A percentile compares a stretch with the other conserved stretches of the same genome.
Evolutionary conservation across 805 yeast genomes (phyloP).

Genomic region (Teunomyces lycoperdinae): DNA sequence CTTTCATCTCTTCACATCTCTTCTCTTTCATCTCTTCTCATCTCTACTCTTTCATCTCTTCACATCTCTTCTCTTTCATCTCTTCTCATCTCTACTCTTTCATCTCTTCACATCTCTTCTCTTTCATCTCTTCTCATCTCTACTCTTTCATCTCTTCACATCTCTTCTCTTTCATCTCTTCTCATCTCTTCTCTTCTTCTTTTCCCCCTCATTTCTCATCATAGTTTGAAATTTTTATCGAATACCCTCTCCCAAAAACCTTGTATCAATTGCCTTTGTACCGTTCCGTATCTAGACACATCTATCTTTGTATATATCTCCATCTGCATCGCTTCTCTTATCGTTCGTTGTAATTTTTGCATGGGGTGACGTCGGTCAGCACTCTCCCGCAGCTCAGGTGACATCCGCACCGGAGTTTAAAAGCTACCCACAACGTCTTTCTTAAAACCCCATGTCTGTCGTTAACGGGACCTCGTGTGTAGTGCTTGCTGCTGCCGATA

Average conservation of each 20-base stretch:
- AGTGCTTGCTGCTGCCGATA: conserved; percentile 51
- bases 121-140: background rate
- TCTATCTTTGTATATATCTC: background rate
- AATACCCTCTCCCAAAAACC: too few species aligned
- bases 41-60: background rate
- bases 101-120: background rate
- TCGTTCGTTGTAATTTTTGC: background rate
- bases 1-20: background rate
- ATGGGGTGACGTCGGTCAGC: conserved; percentile 1
- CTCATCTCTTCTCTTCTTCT: background rate
- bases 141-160: background rate
- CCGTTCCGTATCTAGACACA: background rate
- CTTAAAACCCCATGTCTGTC: conserved; percentile 28
- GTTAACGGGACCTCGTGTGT: conserved; percentile 58
- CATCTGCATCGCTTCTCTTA: background rate
- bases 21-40: background rate
- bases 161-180: background rate
- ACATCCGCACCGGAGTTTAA: background rate
- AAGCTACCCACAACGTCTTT: background rate
- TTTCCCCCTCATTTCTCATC: background rate
- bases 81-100: too few species aligned
- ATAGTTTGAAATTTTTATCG: too few species aligned
- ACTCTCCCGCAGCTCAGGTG: conserved; percentile 2
- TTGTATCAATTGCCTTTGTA: too few species aligned
- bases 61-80: too few species aligned